Conservation (phyloP, 306 rosid genomes). For the Rosa lucieae region DNA sequence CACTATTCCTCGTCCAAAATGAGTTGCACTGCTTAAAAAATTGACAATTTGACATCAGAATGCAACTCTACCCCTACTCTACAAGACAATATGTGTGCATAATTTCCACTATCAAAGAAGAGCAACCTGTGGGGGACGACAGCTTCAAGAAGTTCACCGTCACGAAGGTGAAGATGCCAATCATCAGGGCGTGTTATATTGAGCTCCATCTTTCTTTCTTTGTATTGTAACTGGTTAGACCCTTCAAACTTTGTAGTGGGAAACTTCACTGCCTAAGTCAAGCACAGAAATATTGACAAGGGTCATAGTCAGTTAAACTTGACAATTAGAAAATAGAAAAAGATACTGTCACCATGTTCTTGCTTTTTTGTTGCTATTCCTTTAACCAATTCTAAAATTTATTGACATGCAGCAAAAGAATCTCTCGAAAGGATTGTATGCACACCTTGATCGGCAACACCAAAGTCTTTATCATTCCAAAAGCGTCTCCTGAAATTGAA, state of each 20-base stretch:
- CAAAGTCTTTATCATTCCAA: conserved; percentile 38
- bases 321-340: neutral
- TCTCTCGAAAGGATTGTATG: neutral
- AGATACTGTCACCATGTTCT: neutral
- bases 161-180: conserved; percentile 95
- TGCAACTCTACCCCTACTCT: neutral
- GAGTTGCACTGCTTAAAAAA: conserved; percentile 53
- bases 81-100: neutral
- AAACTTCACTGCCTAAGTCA: conserved; percentile 31
- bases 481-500: neutral
- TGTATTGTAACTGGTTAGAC: conserved; percentile 25
- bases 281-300: neutral
- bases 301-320: neutral
- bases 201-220: conserved; percentile 66
- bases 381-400: neutral
- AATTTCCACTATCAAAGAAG: conserved; percentile 7
- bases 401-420: neutral
- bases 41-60: conserved; percentile 25
- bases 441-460: conserved; percentile 46
- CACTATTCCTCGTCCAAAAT: conserved; percentile 83
- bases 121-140: conserved; percentile 70
- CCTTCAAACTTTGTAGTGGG: conserved; percentile 30
- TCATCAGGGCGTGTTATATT: conserved; percentile 81
- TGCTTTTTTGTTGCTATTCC: neutral
- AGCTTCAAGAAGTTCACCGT: conserved; percentile 71